Base-by-base conservation (phyloP, 2,329 filamentous ascomycete species). In the Leptographium wingfieldii region DNA sequence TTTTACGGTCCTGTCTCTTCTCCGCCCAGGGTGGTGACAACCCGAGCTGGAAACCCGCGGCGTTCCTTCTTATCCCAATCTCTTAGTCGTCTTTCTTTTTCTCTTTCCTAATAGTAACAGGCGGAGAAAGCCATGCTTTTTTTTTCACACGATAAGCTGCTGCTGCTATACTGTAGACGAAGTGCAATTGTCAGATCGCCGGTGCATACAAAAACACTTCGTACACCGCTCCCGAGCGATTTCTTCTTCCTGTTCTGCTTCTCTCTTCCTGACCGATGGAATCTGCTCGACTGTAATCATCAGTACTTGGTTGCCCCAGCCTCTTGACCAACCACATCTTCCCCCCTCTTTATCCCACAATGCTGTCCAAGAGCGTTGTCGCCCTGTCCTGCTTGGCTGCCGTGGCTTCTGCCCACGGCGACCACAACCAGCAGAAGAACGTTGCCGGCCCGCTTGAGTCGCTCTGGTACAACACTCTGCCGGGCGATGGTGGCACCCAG, bases 401-500 rank as follows among this genome's bases (percentile, higher is more conserved):
- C 53, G 66, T 77, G 58, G 82, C 74, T 29, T 70, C 77, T 59
- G 84, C 83, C 59, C 87, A 90, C 67, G 79, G 77, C 56, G 73
- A 75, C 59, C 77, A 83, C 62, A 76, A 81, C 27, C 57, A 60
- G 27, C 85, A 90, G 69, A 77, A 80, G 61, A 72, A 80, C 53
- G 75, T 87, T 56, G 73, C 80, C 33, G 89, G 90, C 0, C 89
- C 90, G 51, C 86, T 86, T 66, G 78, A 88, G 70, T 80, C 82
- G 33, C 70, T 94, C 54, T 95, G 90, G 90, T 95, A 92, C 72
- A 92, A 90, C 70, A 84, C 77, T 1, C 75, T 95, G 5, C 90
- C 90, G 3, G 90, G 89, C 43, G 90, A 94, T 72, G 89, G 90
- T 31, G 90, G 89, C 60, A 94, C 84, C 3, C 62, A 92, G 86